Conservation (phyloP, 1,284 basidiomycete species). For the Cutaneotrichosporon spelunceum region DNA sequence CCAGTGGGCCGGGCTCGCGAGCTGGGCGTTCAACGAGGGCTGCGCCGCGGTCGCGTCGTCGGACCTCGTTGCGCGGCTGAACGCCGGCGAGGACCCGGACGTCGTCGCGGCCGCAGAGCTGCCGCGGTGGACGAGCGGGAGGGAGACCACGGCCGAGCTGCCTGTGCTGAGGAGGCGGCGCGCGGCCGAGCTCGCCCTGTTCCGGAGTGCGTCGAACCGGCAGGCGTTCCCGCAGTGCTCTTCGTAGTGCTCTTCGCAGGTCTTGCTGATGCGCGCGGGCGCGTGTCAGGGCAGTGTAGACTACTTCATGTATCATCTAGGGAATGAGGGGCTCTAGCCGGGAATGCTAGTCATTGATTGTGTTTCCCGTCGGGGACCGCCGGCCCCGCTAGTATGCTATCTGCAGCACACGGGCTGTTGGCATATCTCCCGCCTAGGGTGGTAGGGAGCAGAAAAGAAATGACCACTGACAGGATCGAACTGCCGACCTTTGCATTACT, state of each 20-base stretch:
- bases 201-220: slow-evolving; percentile 6
- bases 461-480: no score
- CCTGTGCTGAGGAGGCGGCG: slow-evolving; percentile 15
- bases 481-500: no score
- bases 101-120: slow-evolving; percentile 14
- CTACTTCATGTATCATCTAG: slow-evolving; percentile 1
- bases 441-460: no score
- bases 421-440: no score
- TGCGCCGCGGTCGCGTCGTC: slow-evolving; percentile 6
- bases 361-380: no score
- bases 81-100: slow-evolving; percentile 12
- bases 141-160: background rate
- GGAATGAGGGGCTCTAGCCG: no score
- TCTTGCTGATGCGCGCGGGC: background rate
- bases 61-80: slow-evolving; percentile 10
- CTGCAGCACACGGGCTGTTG: no score
- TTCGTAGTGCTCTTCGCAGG: background rate
- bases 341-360: no score
- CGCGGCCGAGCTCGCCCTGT: slow-evolving; percentile 14
- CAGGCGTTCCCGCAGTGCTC: slow-evolving; percentile 14
- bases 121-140: slow-evolving; percentile 12
- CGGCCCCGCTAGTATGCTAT: no score
- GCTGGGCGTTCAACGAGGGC: slow-evolving; percentile 16
- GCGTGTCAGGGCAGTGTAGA: background rate
- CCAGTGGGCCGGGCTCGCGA: slow-evolving; percentile 17